Evolutionary conservation across 2,329 filamentous ascomycete genomes (phyloP), one percentile per base, ranked within the genome.

Genomic region (Ploettnerulaceae sp.): DNA sequence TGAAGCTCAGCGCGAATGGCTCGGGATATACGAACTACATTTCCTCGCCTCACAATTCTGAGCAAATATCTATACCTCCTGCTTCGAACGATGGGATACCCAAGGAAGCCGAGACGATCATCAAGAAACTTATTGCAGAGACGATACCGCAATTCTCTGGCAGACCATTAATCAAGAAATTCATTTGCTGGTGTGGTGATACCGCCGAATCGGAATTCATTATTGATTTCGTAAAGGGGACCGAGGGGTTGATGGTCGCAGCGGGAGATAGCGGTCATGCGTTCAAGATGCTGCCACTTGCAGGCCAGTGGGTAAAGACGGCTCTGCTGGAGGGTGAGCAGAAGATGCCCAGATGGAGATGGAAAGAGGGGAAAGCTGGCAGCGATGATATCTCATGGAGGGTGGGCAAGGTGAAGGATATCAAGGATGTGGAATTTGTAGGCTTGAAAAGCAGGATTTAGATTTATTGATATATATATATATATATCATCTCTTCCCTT

Each of bases 161-260:
- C 5, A 43, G 22, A n/a, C n/a, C 34, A 12, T 12, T 43, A 22
- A 8, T 43, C 40, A 43, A 29, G 15, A 43, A 43, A 15, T 43
- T 43, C 15, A 35, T 43, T 14, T 35, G 40, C 29, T 43, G 40
- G 40, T 43, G 21, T 25, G 29, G 8, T 22, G 31, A n/a, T n/a
- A n/a, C 21, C 15, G 11, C 31, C 9, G 40, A 35, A 12, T 43
- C 31, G 18, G 20, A 43, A 6, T 35, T 26, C 14, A 43, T 43
- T 11, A 32, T 45, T 17, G 33, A 37, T 14, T 31, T 7, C 31
- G 42, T 37, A 17, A 22, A 32, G 21, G 18, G 25, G 1, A 29
- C 8, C 11, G 22, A 28, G 12, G 33, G 20, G 7, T 15, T 45
- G 4, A 9, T 38, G 25, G 25, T 45, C 7, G 42, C 31, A 4